phyloP scores from a whole-genome alignment of 192 early-diverging fungal species.

The Entomortierella chlamydospora region DNA sequence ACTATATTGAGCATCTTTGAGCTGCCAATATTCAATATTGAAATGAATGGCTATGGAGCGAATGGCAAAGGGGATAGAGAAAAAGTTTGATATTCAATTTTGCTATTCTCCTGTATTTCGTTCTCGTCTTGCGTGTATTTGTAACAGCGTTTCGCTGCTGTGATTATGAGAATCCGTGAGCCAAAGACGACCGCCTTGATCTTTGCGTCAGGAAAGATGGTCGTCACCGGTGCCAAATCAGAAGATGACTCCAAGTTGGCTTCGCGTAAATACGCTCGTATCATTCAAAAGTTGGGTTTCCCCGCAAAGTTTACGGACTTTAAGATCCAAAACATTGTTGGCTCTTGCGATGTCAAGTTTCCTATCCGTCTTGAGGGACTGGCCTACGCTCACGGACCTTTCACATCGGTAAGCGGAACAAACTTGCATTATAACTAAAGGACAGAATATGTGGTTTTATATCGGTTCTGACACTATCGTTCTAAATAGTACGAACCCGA shows the following conservation, averaged over 20 bases:
- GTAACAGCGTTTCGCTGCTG: constrained; percentile 96
- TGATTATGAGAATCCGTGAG: constrained; percentile 99
- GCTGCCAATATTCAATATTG: too few species aligned
- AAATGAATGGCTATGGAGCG: background rate
- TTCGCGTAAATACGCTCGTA: constrained; percentile 98
- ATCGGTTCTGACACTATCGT: too few species aligned
- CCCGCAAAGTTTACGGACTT: constrained; percentile 98
- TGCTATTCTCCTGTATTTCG: constrained; percentile 23
- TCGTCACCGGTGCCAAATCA: constrained; percentile 97
- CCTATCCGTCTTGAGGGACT: constrained; percentile 98
- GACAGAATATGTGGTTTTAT: too few species aligned
- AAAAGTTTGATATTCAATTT: constrained; percentile 28
- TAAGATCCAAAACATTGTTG: constrained; percentile 99
- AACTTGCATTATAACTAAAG: background rate
- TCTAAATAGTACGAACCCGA: constrained; percentile 93
- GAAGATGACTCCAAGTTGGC: constrained; percentile 98
- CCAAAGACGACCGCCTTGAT: constrained; percentile 99
- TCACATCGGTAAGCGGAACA: constrained; percentile 79
- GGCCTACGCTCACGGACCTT: constrained; percentile 92
- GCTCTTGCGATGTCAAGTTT: constrained; percentile 99
- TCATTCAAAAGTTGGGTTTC: constrained; percentile 99
- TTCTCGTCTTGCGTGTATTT: background rate
- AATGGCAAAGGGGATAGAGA: background rate
- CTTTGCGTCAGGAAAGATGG: constrained; percentile 99
- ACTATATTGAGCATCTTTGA: constrained; percentile 35